These are phyloP conservation scores for Hypoxylon crocopeplum DNA, from an alignment of 495 filamentous ascomycete species.

Conservation along the genomic window DNA sequence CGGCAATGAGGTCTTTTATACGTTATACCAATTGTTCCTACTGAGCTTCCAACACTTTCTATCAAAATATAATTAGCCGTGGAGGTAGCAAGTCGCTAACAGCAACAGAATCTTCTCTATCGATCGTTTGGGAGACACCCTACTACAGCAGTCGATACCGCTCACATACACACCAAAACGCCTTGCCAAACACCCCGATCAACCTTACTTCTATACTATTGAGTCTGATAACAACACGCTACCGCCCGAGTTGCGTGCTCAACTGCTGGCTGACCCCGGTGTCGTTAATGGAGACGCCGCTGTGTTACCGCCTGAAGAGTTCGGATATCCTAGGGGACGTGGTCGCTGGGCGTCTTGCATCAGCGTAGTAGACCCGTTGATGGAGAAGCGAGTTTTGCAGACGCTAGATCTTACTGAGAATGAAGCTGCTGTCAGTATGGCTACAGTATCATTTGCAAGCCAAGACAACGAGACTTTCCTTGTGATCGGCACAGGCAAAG, in stretches of 20 bases:
- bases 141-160: constrained; percentile 85
- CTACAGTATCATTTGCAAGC: constrained; percentile 81
- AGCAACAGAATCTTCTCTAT: constrained; percentile 86
- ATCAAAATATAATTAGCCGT: not conserved
- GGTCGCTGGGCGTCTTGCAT: constrained; percentile 97
- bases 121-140: constrained; percentile 82
- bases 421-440: constrained; percentile 88
- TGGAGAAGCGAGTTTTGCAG: constrained; percentile 72
- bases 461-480: constrained; percentile 91
- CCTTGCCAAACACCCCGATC: constrained; percentile 86
- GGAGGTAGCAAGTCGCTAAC: constrained; percentile 70
- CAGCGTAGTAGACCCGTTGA: constrained; percentile 83
- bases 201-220: constrained; percentile 89
- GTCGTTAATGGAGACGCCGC: constrained; percentile 73
- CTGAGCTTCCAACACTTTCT: constrained; percentile 43
- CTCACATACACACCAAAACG: constrained; percentile 90
- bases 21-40: constrained; percentile 63
- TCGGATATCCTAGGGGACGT: constrained; percentile 82
- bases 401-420: constrained; percentile 86
- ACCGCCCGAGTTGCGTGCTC: constrained; percentile 71
- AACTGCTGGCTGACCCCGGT: constrained; percentile 70
- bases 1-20: constrained; percentile 55
- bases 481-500: constrained; percentile 90
- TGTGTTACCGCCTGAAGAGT: constrained; percentile 78
- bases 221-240: constrained; percentile 92